phyloP scores from a whole-genome alignment of 768 basidiomycete genomes.

The Mycena haematopus region DNA sequence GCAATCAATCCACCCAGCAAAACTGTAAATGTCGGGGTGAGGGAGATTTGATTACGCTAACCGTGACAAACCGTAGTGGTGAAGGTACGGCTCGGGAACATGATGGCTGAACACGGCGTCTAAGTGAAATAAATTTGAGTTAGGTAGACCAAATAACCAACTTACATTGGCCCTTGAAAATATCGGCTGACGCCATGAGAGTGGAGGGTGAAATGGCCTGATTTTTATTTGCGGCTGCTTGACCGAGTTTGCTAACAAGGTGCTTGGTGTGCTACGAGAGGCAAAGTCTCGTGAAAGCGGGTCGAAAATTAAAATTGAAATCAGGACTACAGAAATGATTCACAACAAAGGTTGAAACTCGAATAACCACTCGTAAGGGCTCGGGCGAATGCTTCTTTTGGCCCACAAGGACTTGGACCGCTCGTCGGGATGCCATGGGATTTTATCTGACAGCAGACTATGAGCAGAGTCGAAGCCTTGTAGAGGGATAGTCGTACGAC shows the following conservation, averaged over 20 bases:
- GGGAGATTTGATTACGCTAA: neutral
- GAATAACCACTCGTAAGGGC: neutral
- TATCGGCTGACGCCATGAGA: neutral
- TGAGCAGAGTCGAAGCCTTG: neutral
- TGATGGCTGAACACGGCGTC: constrained; percentile 2
- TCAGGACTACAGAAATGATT: neutral
- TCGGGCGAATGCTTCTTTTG: neutral
- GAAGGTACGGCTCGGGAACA: neutral
- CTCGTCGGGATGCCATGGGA: neutral
- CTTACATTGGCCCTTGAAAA: no score
- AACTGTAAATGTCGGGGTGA: neutral
- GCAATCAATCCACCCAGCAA: neutral
- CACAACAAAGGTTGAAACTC: neutral
- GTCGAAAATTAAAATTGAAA: neutral
- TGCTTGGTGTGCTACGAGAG: neutral
- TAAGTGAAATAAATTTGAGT: no score
- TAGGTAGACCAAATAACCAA: no score
- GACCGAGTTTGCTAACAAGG: neutral
- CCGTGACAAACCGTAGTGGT: neutral
- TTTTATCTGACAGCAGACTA: neutral
- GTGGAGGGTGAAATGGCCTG: neutral
- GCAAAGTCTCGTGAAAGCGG: neutral
- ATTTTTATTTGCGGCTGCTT: constrained; percentile 1
- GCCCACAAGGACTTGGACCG: neutral
- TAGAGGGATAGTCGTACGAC: neutral